These are phyloP conservation scores for Echium plantagineum DNA, from an alignment of 257 asterid species.

Conservation along the genomic window DNA sequence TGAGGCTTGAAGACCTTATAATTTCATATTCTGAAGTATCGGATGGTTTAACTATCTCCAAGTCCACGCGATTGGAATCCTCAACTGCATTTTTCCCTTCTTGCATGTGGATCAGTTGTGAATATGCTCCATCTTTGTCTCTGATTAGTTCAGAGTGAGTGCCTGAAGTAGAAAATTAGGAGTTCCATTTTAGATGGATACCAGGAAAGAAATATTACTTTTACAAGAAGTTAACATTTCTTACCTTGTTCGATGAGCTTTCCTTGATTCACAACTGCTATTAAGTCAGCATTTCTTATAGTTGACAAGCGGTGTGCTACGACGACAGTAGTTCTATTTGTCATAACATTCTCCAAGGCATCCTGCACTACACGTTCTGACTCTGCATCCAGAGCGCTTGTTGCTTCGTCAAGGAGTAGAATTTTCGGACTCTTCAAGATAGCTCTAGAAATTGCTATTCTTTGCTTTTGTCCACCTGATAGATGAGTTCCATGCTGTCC, in stretches of 20 bases:
- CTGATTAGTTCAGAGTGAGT: conserved; percentile 54
- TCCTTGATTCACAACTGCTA: conserved; percentile 64
- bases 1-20: conserved; percentile 44
- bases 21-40: conserved; percentile 24
- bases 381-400: conserved; percentile 77
- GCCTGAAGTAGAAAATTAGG: conserved; percentile 22
- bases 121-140: conserved; percentile 60
- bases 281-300: conserved; percentile 68
- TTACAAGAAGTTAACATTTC: not conserved
- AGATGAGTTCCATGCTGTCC: conserved; percentile 80
- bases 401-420: conserved; percentile 86
- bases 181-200: too few relatives aligned
- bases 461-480: conserved; percentile 84
- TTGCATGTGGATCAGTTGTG: conserved; percentile 60
- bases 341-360: conserved; percentile 70
- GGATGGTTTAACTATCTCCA: conserved; percentile 8
- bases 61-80: conserved; percentile 5
- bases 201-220: not conserved
- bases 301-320: conserved; percentile 81
- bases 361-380: conserved; percentile 67
- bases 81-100: conserved; percentile 36
- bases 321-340: conserved; percentile 57
- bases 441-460: conserved; percentile 78
- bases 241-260: conserved; percentile 66
- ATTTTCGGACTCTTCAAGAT: conserved; percentile 64